These are phyloP conservation scores for Omphalotus guepiniiformis DNA, from an alignment of 768 basidiomycete species.

Conservation along the genomic window DNA sequence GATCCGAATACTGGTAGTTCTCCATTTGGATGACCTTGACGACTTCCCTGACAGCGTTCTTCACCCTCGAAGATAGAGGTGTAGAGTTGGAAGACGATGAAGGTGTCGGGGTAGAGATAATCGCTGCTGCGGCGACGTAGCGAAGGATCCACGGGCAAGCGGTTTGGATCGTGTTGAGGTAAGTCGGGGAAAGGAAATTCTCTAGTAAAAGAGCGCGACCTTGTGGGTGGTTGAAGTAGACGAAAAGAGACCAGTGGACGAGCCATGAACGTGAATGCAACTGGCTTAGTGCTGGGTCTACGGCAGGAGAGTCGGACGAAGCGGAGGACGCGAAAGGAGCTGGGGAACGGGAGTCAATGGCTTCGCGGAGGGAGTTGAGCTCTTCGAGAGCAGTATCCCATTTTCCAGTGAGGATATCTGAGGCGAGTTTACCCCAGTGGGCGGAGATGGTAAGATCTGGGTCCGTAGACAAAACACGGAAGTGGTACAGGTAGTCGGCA, in stretches of 20 bases:
- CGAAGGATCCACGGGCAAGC: constrained; percentile 92
- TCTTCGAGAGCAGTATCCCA: constrained; percentile 97
- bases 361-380: constrained; percentile 90
- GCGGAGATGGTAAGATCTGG: constrained; percentile 91
- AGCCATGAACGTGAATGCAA: constrained; percentile 96
- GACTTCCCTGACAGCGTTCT: constrained; percentile 86
- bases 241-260: constrained; percentile 96
- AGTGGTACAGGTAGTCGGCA: constrained; percentile 97
- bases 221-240: constrained; percentile 95
- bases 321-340: constrained; percentile 28
- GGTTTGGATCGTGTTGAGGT: constrained; percentile 98
- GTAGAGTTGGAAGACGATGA: constrained; percentile 35
- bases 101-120: constrained; percentile 70
- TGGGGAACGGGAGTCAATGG: constrained; percentile 77
- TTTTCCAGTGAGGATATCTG: constrained; percentile 90
- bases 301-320: constrained; percentile 31
- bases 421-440: constrained; percentile 98
- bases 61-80: constrained; percentile 57
- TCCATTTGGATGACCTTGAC: constrained; percentile 94
- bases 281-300: constrained; percentile 73
- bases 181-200: constrained; percentile 92
- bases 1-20: constrained; percentile 94
- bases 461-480: constrained; percentile 95
- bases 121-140: constrained; percentile 89
- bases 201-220: constrained; percentile 91